phyloP scores from a whole-genome alignment of 805 yeast genomes.

The Kazachstania kunashirensis region DNA sequence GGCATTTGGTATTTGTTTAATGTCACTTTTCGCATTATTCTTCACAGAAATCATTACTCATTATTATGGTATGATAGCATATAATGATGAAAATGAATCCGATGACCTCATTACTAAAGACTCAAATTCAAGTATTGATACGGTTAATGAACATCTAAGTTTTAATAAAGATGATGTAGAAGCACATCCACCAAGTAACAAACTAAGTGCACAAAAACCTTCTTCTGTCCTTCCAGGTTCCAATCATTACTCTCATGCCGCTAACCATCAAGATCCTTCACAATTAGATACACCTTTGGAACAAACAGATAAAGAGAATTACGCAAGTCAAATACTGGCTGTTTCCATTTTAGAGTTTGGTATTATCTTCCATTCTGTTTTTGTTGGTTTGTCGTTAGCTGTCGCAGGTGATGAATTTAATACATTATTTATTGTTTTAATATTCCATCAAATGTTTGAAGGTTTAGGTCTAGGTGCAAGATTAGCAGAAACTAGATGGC shows the following conservation, averaged over 20 bases:
- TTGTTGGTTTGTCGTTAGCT: constrained; percentile 61
- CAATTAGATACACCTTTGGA: constrained; percentile 11
- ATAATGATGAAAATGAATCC: constrained; percentile 9
- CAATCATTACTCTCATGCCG: constrained; percentile 8
- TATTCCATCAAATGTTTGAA: constrained; percentile 72
- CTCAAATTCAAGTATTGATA: neutral
- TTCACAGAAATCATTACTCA: constrained; percentile 41
- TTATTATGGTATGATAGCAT: constrained; percentile 32
- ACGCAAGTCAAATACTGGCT: constrained; percentile 46
- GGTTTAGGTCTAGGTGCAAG: constrained; percentile 74
- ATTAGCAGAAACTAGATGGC: constrained; percentile 50
- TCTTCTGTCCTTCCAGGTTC: constrained; percentile 5
- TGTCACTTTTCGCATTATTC: constrained; percentile 38
- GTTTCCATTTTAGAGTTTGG: constrained; percentile 62
- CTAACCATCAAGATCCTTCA: constrained; percentile 10
- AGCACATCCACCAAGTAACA: neutral
- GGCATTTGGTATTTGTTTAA: constrained; percentile 45
- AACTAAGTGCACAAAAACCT: neutral
- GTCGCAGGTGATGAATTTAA: constrained; percentile 54
- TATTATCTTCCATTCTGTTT: constrained; percentile 62
- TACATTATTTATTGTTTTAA: constrained; percentile 52
- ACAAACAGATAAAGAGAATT: constrained; percentile 33
- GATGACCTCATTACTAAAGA: neutral
- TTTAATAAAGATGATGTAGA: neutral
- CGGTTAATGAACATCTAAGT: neutral